These are phyloP conservation scores for Tothia fuscella DNA, from an alignment of 2,329 filamentous ascomycete genomes.

Conservation along the genomic window DNA sequence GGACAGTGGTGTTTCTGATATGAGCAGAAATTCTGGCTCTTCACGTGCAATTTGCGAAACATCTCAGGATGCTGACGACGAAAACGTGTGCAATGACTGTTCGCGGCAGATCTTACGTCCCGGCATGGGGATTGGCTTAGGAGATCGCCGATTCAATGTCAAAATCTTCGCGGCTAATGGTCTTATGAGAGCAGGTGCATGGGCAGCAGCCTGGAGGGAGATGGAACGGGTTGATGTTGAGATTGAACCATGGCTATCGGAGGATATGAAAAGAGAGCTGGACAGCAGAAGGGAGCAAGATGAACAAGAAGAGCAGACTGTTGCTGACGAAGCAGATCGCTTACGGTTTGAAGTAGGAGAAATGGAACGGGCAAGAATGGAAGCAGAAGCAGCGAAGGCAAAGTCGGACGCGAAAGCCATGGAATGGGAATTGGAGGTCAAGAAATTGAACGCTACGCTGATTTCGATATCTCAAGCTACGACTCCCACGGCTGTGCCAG, in stretches of 20 bases:
- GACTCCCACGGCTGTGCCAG: too few species aligned
- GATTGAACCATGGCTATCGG: conserved; percentile 61
- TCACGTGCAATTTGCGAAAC: background rate
- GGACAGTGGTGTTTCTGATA: conserved; percentile 14
- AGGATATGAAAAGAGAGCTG: conserved; percentile 46
- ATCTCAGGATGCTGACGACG: conserved; percentile 19
- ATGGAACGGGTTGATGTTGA: conserved; percentile 99
- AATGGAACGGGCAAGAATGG: conserved; percentile 19
- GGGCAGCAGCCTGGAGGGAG: conserved; percentile 88
- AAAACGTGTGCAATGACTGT: conserved; percentile 39
- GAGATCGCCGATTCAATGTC: conserved; percentile 55
- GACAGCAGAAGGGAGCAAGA: conserved; percentile 36
- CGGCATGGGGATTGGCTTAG: conserved; percentile 23
- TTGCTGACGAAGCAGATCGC: conserved; percentile 19
- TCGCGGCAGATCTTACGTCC: conserved; percentile 25
- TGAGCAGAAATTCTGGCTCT: conserved; percentile 21
- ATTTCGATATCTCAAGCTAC: too few species aligned
- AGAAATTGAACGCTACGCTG: too few species aligned
- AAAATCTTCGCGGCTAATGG: conserved; percentile 94
- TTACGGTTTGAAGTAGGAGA: conserved; percentile 15
- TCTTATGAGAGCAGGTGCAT: conserved; percentile 80
- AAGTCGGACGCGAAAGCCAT: conserved; percentile 20
- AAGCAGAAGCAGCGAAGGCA: conserved; percentile 12
- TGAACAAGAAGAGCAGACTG: conserved; percentile 19
- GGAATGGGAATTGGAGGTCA: background rate